These are phyloP conservation scores for Biscogniauxia marginata DNA, from an alignment of 2,329 filamentous ascomycete genomes.

Conservation along the genomic window DNA sequence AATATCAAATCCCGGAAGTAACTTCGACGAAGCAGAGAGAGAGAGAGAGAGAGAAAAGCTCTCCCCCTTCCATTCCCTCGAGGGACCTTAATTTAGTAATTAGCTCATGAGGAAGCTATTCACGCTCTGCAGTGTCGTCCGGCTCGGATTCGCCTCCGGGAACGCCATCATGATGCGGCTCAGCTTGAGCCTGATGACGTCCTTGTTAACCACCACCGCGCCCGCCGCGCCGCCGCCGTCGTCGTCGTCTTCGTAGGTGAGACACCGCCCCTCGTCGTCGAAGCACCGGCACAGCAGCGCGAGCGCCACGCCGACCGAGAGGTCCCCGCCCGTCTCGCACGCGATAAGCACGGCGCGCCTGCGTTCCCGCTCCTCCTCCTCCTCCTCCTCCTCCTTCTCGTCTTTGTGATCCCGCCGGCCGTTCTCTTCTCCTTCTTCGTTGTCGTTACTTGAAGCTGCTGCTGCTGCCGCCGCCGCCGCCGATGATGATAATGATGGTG, in stretches of 20 bases:
- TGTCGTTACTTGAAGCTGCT: too few species aligned
- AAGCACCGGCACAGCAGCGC: conserved; percentile 74
- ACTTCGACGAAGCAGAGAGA: too few species aligned
- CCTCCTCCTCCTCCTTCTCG: neutral
- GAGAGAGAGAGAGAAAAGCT: too few species aligned
- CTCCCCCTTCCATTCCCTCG: too few species aligned
- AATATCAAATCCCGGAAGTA: too few species aligned
- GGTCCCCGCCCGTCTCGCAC: conserved; percentile 76
- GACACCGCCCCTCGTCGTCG: conserved; percentile 59
- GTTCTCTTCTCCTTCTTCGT: neutral
- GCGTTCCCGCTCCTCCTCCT: too few species aligned
- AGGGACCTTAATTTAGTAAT: too few species aligned
- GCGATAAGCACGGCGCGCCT: conserved; percentile 42
- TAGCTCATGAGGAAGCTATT: conserved; percentile 80
- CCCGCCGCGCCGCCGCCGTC: conserved; percentile 3
- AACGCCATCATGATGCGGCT: conserved; percentile 79
- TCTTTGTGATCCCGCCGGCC: conserved; percentile 1
- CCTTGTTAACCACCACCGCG: conserved; percentile 60
- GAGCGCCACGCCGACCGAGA: conserved; percentile 75
- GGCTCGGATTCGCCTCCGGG: conserved; percentile 78
- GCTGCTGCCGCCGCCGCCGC: too few species aligned
- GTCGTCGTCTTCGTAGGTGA: too few species aligned
- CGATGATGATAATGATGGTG: neutral
- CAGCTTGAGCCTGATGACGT: conserved; percentile 71
- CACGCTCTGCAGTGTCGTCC: conserved; percentile 84